These are phyloP conservation scores for Citrullus mucosospermus DNA, from an alignment of 306 rosid species.

Conservation along the genomic window DNA sequence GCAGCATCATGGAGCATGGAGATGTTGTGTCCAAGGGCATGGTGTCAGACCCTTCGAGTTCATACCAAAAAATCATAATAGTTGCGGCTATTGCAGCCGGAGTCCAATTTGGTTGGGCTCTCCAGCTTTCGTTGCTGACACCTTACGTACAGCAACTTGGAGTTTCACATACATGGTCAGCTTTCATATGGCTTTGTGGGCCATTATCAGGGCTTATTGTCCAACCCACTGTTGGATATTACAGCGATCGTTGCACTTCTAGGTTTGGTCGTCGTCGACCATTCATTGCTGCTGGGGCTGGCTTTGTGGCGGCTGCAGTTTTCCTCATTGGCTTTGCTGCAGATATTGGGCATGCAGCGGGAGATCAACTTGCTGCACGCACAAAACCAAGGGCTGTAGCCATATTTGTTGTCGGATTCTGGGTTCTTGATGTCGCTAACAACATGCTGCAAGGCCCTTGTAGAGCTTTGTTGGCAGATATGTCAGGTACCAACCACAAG, in stretches of 20 bases:
- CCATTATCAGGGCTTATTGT: conserved; percentile 77
- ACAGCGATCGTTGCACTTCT: conserved; percentile 71
- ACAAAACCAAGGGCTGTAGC: conserved; percentile 16
- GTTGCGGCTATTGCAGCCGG: conserved; percentile 87
- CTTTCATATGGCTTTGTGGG: conserved; percentile 88
- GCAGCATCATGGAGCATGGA: not conserved
- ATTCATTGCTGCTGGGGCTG: conserved; percentile 43
- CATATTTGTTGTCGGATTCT: conserved; percentile 13
- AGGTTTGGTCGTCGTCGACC: conserved; percentile 93
- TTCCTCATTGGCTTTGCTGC: conserved; percentile 81
- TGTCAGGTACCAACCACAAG: conserved; percentile 12
- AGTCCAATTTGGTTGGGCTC: conserved; percentile 82
- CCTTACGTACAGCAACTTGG: conserved; percentile 78
- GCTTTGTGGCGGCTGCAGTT: conserved; percentile 45
- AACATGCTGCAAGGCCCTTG: conserved; percentile 25
- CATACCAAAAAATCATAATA: conserved; percentile 27
- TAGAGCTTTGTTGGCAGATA: conserved; percentile 13
- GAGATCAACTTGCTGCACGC: not conserved
- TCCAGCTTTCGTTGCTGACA: conserved; percentile 64
- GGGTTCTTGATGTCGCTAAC: conserved; percentile 18
- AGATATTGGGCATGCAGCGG: conserved; percentile 39
- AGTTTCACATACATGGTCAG: conserved; percentile 50
- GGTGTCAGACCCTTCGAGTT: not conserved
- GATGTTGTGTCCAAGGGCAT: not conserved
- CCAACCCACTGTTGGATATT: conserved; percentile 73